phyloP scores from a whole-genome alignment of 768 basidiomycete genomes.

The Nidularia sp. region DNA sequence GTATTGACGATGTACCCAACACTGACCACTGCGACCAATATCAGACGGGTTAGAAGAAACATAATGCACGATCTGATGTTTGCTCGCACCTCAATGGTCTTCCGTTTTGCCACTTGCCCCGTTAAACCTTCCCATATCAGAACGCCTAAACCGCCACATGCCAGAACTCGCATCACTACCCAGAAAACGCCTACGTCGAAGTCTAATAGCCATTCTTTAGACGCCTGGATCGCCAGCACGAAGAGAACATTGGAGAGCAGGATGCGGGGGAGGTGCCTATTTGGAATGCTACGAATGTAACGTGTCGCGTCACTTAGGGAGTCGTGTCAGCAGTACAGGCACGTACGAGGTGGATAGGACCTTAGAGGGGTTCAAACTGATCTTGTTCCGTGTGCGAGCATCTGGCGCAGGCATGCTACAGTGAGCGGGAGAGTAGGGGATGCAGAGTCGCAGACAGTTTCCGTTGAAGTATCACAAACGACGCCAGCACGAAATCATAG shows the following conservation, averaged over 20 bases:
- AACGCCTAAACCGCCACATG: constrained; percentile 65
- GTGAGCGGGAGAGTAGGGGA: constrained; percentile 1
- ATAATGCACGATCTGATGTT: constrained; percentile 3
- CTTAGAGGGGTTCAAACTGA: constrained; percentile 53
- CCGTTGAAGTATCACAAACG: neutral
- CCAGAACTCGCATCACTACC: constrained; percentile 70
- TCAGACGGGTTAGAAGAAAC: constrained; percentile 4
- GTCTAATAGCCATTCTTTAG: constrained; percentile 64
- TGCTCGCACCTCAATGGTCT: constrained; percentile 55
- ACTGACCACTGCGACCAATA: constrained; percentile 57
- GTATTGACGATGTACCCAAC: constrained; percentile 60
- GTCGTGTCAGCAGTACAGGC: neutral
- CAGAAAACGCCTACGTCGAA: constrained; percentile 72
- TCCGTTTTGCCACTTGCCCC: constrained; percentile 48
- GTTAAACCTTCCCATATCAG: constrained; percentile 57
- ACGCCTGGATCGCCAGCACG: constrained; percentile 56
- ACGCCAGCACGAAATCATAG: neutral
- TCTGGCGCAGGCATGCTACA: constrained; percentile 55
- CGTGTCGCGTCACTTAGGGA: constrained; percentile 13
- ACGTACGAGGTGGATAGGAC: constrained; percentile 54
- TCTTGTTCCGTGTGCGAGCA: constrained; percentile 63
- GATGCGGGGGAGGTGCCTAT: constrained; percentile 49
- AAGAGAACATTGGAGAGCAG: constrained; percentile 60
- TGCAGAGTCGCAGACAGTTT: constrained; percentile 3
- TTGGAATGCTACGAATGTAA: constrained; percentile 40